Evolutionary conservation across 352 stramenopile species (phyloP).

Genomic region (Globisporangium cylindrosporum): DNA sequence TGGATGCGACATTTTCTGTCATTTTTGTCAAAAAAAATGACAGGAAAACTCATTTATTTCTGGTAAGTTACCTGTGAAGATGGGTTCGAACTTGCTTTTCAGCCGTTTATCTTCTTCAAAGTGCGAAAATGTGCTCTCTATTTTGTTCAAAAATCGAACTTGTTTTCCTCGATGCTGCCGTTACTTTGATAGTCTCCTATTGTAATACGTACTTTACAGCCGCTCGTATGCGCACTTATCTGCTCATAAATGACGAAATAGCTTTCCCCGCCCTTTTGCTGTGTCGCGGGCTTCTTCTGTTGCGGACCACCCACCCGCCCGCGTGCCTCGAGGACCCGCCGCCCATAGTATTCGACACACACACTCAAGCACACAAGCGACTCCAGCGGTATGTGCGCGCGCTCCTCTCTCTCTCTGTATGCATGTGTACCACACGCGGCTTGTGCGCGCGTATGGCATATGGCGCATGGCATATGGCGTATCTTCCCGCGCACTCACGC

Average conservation of each 20-base stretch:
- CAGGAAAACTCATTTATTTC: constrained; percentile 6
- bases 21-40: not conserved
- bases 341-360: constrained; percentile 8
- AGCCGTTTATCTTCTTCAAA: not conserved
- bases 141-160: not conserved
- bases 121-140: not conserved
- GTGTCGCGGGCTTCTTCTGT: not conserved
- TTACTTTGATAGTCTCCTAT: not conserved
- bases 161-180: not conserved
- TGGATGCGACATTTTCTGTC: too few relatives aligned
- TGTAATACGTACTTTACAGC: not conserved
- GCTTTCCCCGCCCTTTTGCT: not conserved
- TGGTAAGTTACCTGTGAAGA: not conserved
- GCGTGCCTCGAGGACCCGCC: not conserved
- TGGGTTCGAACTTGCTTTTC: not conserved
- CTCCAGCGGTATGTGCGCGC: not conserved
- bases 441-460: not conserved
- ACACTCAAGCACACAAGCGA: not conserved
- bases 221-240: not conserved
- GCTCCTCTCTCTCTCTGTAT: not conserved
- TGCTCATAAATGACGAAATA: not conserved
- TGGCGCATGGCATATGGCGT: not conserved
- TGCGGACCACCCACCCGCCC: not conserved
- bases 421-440: not conserved
- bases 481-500: not conserved